Evolutionary conservation across 352 stramenopile genomes (phyloP), one percentile per base, ranked within the genome.

Genomic region (Pythium brassicae): DNA sequence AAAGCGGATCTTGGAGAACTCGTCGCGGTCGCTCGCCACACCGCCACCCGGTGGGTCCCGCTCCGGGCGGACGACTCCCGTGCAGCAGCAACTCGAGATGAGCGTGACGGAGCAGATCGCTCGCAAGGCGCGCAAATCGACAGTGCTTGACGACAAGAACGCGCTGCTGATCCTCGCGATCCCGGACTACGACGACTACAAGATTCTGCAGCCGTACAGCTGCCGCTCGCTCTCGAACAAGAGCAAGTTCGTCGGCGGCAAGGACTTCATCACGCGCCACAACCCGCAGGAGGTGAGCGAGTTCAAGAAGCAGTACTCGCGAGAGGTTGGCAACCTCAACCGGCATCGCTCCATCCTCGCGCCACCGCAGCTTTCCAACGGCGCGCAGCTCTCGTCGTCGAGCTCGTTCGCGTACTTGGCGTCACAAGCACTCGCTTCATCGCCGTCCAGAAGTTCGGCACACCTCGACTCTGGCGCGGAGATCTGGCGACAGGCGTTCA

Each of bases 261-360:
- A 71, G 2, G 79, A 88, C 40, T 90, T 90, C 45, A 66, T 90
- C 51, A 88, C 79, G 6, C 65, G 77, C 0, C 79, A 90, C 54
- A 88, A 88, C 37, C 79, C 79, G 8, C 77, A 90, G 56, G 79
- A 85, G 51, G 76, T 86, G 2, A 84, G 70, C 23, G 79, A 84
- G 34, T 88, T 90, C 61, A 90, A 90, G 66, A 84, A 77, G 62
- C 68, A 87, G 57, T 88, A 83, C 44, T 90, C 79, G 15, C 77
- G 79, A 4, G 75, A 90, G 32, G 57, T 88, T 2, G 79, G 79
- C 26, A 88, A 83, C 42, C 57, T 90, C 8, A 81, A 76, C 49
- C 71, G 79, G 6, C 75, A 90, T 25, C 75, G 75, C 11, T 89
- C 76, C 6, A 74, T 89, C n/a, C 39, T 85, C 12, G 63, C 76